Base-by-base conservation (phyloP, 805 yeast species). In the Phaffomyces antillensis region DNA sequence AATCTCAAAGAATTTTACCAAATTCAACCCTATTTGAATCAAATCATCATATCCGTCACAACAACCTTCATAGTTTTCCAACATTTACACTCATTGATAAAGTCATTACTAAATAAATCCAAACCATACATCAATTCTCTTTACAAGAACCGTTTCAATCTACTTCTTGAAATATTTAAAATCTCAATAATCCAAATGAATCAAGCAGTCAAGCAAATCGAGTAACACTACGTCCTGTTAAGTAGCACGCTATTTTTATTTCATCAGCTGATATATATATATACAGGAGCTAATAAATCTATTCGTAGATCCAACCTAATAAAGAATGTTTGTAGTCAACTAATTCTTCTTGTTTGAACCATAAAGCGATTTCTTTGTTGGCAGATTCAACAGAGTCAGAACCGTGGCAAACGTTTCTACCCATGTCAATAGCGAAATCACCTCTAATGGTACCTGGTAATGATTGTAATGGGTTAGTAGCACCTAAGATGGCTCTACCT, bases 391-490 rank as follows among this genome's bases (percentile, higher is more conserved):
- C 99, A 54, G 98, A 89, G 81, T 93, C 99, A 59, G 98, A 91
- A 72, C 99, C 99, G 81, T 93, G 99, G 70, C 86, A 78, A 65
- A 93, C 96, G 81, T 93, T 93, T 84, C 99, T 89, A 70, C 99
- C 99, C 81, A 86, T 88, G 75, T 93, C 99, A 63, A 93, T 75
- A 70, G 97, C 99, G 61, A 73, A 93, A 77, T 93, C 99, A 71
- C 96, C 98, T 79, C 99, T 89, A 80, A 93, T 93, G 74, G 99
- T 93, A 72, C 99, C 99, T 72, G 98, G 98, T 58, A 95, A 91
- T 61, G 96, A 86, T 62, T 79, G 82, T 68, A 84, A 78, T 68
- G 99, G 99, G 86, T 93, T 91, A 72, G 99, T 93, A 61, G 99
- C 98, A 75, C 99, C 99, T 64, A 93, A 82, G 70, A 93, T 83